Evolutionary conservation across 768 basidiomycete species (phyloP).

Genomic region (Royoungia palumana): DNA sequence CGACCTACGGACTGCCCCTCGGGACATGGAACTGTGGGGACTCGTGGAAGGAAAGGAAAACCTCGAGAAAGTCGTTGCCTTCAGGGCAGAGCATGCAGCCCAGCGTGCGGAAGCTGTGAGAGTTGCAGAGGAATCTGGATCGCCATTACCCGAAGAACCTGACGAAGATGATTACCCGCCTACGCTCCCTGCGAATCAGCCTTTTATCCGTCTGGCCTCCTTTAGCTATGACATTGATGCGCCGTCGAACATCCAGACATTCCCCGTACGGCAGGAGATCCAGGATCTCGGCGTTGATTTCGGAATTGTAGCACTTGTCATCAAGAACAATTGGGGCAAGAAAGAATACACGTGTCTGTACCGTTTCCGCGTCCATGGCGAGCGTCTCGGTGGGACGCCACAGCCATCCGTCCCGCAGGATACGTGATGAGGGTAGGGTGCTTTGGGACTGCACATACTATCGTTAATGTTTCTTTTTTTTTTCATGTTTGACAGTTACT

Average conservation of each 20-base stretch:
- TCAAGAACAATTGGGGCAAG: constrained; percentile 87
- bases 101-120: constrained; percentile 33
- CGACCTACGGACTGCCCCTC: constrained; percentile 78
- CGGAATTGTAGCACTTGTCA: constrained; percentile 74
- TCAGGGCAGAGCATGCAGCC: constrained; percentile 45
- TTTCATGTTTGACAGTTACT: not conserved
- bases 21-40: constrained; percentile 89
- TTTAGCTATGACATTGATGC: constrained; percentile 62
- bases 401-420: constrained; percentile 31
- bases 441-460: constrained; percentile 9
- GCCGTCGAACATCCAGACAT: constrained; percentile 68
- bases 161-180: constrained; percentile 43
- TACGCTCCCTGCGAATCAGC: constrained; percentile 44
- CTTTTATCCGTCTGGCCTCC: constrained; percentile 62
- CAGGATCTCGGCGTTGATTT: constrained; percentile 74
- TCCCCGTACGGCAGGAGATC: constrained; percentile 68
- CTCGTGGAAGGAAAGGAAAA: constrained; percentile 79
- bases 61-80: constrained; percentile 53
- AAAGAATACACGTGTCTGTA: constrained; percentile 86
- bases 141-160: constrained; percentile 14
- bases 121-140: constrained; percentile 30
- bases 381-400: constrained; percentile 43
- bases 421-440: constrained; percentile 8
- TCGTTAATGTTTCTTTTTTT: constrained; percentile 3
- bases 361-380: constrained; percentile 77